Percentiles rank a stretch among this genome's conserved stretches.
Evolutionary conservation across 2,329 filamentous ascomycete species (phyloP).

Genomic region (Apiospora phragmitis): DNA sequence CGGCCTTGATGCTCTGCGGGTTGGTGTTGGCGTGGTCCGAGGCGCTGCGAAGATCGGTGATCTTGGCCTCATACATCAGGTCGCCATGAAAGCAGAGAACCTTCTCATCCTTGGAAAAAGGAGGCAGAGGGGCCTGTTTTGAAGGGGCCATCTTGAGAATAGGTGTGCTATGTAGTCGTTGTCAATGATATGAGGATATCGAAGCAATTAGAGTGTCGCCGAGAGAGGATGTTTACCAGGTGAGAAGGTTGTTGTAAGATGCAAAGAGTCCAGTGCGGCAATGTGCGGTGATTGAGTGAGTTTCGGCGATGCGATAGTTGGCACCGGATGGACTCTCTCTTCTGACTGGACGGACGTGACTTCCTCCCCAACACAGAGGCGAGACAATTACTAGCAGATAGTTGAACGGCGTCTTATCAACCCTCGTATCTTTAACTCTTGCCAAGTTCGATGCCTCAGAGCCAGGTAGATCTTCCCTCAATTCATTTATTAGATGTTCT

Average conservation of each 20-base stretch:
- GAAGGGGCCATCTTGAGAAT: slow-evolving; percentile 35
- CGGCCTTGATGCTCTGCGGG: slow-evolving; percentile 63
- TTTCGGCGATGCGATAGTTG: not conserved
- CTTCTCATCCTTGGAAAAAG: slow-evolving; percentile 78
- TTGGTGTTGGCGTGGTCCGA: slow-evolving; percentile 47
- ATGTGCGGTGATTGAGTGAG: not conserved
- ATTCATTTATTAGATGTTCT: not conserved
- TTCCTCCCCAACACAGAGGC: not conserved
- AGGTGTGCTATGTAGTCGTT: slow-evolving; percentile 11
- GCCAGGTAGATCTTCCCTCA: not conserved
- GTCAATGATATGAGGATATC: not conserved
- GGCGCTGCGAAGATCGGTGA: slow-evolving; percentile 67
- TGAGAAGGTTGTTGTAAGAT: not conserved
- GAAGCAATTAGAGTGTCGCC: not conserved
- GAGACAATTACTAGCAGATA: not conserved
- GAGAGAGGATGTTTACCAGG: not conserved
- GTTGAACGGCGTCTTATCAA: not conserved
- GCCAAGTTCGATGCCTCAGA: not conserved
- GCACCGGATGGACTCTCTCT: not conserved
- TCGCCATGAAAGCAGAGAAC: slow-evolving; percentile 97
- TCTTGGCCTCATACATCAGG: slow-evolving; percentile 95
- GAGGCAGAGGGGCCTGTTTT: slow-evolving; percentile 45
- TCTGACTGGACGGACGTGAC: not conserved
- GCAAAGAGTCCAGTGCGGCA: not conserved
- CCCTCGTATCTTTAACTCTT: not conserved